A percentile compares a stretch with the other conserved stretches of the same genome.
Evolutionary conservation across 2,329 filamentous ascomycete species (phyloP).

Genomic region (Coniella lustricola): DNA sequence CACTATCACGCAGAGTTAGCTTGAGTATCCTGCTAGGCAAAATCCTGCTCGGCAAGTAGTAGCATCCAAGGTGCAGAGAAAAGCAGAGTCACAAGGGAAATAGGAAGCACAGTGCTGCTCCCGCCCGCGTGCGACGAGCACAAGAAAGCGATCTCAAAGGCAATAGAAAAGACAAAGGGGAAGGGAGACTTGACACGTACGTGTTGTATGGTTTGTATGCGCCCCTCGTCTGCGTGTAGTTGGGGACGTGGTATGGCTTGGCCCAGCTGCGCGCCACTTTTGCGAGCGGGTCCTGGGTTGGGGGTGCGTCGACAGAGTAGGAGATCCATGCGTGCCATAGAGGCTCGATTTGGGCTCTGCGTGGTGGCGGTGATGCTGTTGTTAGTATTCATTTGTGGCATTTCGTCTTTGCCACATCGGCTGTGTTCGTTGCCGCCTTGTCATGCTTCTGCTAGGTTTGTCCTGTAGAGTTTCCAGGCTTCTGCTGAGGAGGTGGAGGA

Average conservation of each 20-base stretch:
- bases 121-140: too few relatives aligned
- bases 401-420: too few relatives aligned
- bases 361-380: conserved; percentile 11
- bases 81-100: too few relatives aligned
- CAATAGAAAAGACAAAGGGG: too few relatives aligned
- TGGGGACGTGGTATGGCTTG: conserved; percentile 61
- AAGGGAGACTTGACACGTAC: too few relatives aligned
- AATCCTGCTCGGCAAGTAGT: too few relatives aligned
- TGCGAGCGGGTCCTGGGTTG: conserved; percentile 66
- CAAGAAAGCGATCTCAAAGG: too few relatives aligned
- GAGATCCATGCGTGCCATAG: conserved; percentile 99
- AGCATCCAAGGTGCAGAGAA: too few relatives aligned
- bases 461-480: background rate
- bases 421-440: too few relatives aligned
- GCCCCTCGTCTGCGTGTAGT: conserved; percentile 65
- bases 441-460: background rate
- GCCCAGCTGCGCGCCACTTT: conserved; percentile 70
- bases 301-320: conserved; percentile 84
- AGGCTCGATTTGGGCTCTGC: conserved; percentile 76
- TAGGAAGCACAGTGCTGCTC: too few relatives aligned
- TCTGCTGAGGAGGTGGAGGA: background rate
- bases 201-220: conserved; percentile 94
- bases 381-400: background rate
- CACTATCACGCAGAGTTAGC: conserved; percentile 4
- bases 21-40: background rate